Conservation (phyloP, 1,284 basidiomycete genomes). For the Singerocomus inundabilis region DNA sequence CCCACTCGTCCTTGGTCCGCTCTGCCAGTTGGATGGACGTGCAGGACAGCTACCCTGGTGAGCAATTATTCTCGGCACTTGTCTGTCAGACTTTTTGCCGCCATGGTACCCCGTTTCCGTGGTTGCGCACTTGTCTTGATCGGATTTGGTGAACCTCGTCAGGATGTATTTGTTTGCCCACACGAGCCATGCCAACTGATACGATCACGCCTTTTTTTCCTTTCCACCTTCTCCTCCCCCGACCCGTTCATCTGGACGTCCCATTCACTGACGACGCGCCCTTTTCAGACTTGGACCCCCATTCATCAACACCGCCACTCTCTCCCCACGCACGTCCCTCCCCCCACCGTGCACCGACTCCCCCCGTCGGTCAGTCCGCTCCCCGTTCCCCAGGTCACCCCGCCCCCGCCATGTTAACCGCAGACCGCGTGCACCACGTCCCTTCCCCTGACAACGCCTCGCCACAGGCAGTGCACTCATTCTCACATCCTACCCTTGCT, state of each 20-base stretch:
- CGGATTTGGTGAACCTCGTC: constrained; percentile 11
- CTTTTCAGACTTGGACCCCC: constrained; percentile 30
- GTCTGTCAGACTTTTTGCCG: constrained; percentile 8
- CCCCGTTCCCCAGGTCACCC: constrained; percentile 18
- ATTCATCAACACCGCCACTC: constrained; percentile 32
- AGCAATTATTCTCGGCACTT: constrained; percentile 13
- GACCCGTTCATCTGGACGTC: constrained; percentile 1
- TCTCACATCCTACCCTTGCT: constrained; percentile 31
- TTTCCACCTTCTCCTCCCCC: constrained; percentile 8
- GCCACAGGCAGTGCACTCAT: constrained; percentile 17
- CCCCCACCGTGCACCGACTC: constrained; percentile 35
- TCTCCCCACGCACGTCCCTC: constrained; percentile 34
- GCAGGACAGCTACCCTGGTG: constrained; percentile 16
- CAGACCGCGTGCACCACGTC: constrained; percentile 17
- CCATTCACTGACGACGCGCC: constrained; percentile 4
- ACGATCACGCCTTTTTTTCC: constrained; percentile 10
- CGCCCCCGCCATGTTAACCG: constrained; percentile 21
- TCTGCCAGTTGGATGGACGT: constrained; percentile 29
- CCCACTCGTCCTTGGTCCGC: constrained; percentile 17
- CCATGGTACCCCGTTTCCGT: constrained; percentile 24
- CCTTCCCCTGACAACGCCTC: constrained; percentile 5
- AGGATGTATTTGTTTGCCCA: constrained; percentile 29
- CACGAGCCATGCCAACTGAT: constrained; percentile 22
- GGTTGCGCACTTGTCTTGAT: constrained; percentile 5
- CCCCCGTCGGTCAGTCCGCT: constrained; percentile 22